These are phyloP conservation scores for Allium fistulosum DNA, from an alignment of 106 monocot genomes.

Conservation along the genomic window DNA sequence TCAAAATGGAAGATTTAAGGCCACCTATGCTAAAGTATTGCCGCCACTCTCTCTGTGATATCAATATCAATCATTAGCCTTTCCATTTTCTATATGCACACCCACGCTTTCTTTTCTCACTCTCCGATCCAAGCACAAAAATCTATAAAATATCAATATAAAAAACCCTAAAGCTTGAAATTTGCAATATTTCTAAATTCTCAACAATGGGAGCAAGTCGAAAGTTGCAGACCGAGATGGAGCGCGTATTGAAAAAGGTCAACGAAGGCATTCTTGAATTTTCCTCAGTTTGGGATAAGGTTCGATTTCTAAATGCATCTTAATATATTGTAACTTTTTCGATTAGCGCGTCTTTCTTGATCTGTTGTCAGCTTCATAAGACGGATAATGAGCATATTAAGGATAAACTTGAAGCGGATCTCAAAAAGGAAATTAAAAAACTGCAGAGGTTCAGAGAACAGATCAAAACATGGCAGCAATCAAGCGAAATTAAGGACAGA, in stretches of 20 bases:
- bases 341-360: background rate
- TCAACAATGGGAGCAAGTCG: slow-evolving; percentile 51
- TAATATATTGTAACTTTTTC: background rate
- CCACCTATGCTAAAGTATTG: background rate
- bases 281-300: slow-evolving; percentile 59
- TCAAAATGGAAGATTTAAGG: background rate
- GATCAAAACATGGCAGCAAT: slow-evolving; percentile 14
- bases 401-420: slow-evolving; percentile 15
- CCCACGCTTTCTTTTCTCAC: background rate
- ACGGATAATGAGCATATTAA: slow-evolving; percentile 11
- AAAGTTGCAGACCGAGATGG: slow-evolving; percentile 65
- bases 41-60: slow-evolving; percentile 7
- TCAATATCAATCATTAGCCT: background rate
- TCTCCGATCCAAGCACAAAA: background rate
- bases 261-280: slow-evolving; percentile 39
- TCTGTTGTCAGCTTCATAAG: slow-evolving; percentile 2
- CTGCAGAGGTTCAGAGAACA: slow-evolving; percentile 13
- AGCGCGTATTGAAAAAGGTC: slow-evolving; percentile 61
- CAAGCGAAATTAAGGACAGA: slow-evolving; percentile 12
- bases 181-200: background rate
- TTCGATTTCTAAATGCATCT: background rate
- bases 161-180: background rate
- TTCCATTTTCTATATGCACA: background rate
- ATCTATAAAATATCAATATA: background rate
- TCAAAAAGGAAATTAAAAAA: slow-evolving; percentile 17